Base-by-base conservation (phyloP, 108 stramenopile species). In the Aurantiochytrium sp. region DNA sequence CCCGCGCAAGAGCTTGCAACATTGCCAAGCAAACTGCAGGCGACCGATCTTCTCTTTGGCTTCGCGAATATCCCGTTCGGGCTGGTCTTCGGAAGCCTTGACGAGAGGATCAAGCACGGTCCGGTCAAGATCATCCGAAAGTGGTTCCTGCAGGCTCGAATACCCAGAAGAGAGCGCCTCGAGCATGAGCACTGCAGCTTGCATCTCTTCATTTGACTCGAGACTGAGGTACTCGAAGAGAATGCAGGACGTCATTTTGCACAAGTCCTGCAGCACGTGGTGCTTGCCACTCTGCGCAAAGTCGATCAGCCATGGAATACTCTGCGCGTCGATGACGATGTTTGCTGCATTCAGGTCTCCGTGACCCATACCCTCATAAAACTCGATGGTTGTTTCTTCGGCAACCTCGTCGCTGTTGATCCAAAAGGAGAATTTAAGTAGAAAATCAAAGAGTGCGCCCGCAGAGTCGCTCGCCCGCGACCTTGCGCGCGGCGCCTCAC, bases 291-390 rank as follows among this genome's bases (percentile, higher is more conserved):
- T 83, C 25, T 83, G 76, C 45, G 76, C 76, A 23, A 83, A 83
- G 51, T 83, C 76, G 51, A 83, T 83, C 1, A 83, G 23, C 76
- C 76, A 83, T 0, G 51, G 76, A 35, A 53, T 83, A 45, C 76
- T 53, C 25, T 83, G 76, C 2, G n/a, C 76, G 51, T 83, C 76
- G 28, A 83, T 53, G 28, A 83, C 76, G 23, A 83, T 83, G 51
- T 83, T 83, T 14, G 76, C 76, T 16, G 76, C 76, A 23, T 83
- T 83, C 18, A 83, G 28, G 51, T 83, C 76, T 53, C 76, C 76
- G 51, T 83, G 76, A 12, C 45, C 76, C 76, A 83, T 83, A 23
- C 76, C 76, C 76, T 53, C 45, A 45, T 83, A 83, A 35, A 16
- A 53, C 18, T 47, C 45, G 6, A 83, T 35, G n/a, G 45, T 23